Conservation (phyloP, 306 rosid genomes). For the Datisca glomerata region DNA sequence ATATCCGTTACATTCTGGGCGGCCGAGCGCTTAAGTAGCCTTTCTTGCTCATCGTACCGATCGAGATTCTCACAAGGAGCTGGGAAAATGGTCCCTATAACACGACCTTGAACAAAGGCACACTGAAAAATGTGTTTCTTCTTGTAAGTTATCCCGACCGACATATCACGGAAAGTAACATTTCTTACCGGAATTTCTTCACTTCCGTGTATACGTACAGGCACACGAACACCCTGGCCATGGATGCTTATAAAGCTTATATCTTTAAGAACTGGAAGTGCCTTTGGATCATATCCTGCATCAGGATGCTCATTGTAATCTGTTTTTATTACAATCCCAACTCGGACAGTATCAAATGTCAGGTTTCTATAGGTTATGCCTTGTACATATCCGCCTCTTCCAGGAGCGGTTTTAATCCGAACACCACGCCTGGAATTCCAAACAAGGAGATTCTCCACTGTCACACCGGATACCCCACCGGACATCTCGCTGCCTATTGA, state of each 20-base stretch:
- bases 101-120: constrained; percentile 82
- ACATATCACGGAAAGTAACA: constrained; percentile 76
- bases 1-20: constrained; percentile 71
- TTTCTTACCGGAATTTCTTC: constrained; percentile 76
- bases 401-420: constrained; percentile 90
- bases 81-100: constrained; percentile 83
- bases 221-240: constrained; percentile 97
- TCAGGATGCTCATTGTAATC: constrained; percentile 98
- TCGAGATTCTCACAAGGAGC: constrained; percentile 97
- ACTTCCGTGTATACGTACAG: constrained; percentile 88
- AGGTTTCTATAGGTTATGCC: constrained; percentile 60
- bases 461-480: constrained; percentile 79
- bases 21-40: constrained; percentile 60
- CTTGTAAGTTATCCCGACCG: constrained; percentile 86
- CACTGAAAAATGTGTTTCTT: constrained; percentile 97
- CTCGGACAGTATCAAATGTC: constrained; percentile 77
- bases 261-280: constrained; percentile 59
- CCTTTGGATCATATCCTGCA: constrained; percentile 55
- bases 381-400: constrained; percentile 88
- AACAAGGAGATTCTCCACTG: constrained; percentile 67
- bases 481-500: constrained; percentile 99
- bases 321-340: constrained; percentile 87
- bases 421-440: constrained; percentile 95
- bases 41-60: constrained; percentile 69
- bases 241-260: constrained; percentile 72